Conservation (phyloP, 352 stramenopile species). For the Hyaloperonospora arabidopsidis region DNA sequence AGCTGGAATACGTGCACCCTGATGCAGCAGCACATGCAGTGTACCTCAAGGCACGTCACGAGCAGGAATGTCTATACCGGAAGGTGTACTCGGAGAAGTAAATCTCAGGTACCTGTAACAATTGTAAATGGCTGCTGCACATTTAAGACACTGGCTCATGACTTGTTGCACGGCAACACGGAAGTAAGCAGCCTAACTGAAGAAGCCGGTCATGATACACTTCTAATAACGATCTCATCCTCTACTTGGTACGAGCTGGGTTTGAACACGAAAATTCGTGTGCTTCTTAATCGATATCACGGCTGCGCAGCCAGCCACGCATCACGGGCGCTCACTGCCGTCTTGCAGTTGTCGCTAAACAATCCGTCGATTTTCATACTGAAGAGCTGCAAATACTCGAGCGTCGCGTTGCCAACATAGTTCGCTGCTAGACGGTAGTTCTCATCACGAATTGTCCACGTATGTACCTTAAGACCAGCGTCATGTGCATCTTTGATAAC, state of each 20-base stretch:
- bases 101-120: constrained; percentile 7
- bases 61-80: constrained; percentile 65
- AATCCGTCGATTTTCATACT: constrained; percentile 49
- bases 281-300: constrained; percentile 7
- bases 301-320: constrained; percentile 31
- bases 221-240: not conserved
- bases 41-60: constrained; percentile 56
- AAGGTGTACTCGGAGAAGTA: constrained; percentile 45
- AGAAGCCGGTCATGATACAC: constrained; percentile 8
- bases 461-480: constrained; percentile 45
- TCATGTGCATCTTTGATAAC: constrained; percentile 53
- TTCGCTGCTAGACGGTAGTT: constrained; percentile 48
- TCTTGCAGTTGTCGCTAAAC: constrained; percentile 61
- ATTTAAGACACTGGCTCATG: constrained; percentile 2
- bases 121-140: constrained; percentile 7
- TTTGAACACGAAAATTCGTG: constrained; percentile 1
- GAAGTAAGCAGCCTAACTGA: constrained; percentile 3
- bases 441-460: constrained; percentile 65
- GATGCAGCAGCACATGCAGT: constrained; percentile 42
- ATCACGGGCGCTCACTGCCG: constrained; percentile 32
- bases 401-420: constrained; percentile 51
- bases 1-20: constrained; percentile 33
- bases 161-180: constrained; percentile 2
- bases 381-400: constrained; percentile 65
- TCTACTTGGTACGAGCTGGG: constrained; percentile 4